phyloP scores from a whole-genome alignment of 2,329 filamentous ascomycete genomes.

The Rhytidhysteron rufulum region DNA sequence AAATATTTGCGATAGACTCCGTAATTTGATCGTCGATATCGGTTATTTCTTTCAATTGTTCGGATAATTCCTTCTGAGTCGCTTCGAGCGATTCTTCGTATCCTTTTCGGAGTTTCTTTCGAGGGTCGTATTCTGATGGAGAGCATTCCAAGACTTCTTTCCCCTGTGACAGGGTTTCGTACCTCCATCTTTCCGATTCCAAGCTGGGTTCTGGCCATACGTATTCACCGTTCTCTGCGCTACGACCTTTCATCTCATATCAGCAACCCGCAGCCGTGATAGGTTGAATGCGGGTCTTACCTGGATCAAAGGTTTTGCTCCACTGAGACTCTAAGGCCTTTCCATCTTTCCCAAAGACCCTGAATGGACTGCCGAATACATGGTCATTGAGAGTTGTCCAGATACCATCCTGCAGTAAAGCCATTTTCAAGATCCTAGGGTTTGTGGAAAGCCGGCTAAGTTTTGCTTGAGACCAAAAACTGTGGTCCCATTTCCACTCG shows the following conservation, averaged over 20 bases:
- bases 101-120: background rate
- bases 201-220: constrained; percentile 1
- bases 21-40: background rate
- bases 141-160: background rate
- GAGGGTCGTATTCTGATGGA: constrained; percentile 1
- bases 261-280: too few species aligned
- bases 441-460: background rate
- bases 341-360: background rate
- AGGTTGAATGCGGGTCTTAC: background rate
- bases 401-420: constrained; percentile 1
- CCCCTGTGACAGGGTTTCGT: background rate
- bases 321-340: background rate
- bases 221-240: background rate
- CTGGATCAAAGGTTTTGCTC: background rate
- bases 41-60: background rate
- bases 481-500: background rate
- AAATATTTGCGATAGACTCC: background rate
- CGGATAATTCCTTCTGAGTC: background rate
- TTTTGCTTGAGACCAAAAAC: background rate
- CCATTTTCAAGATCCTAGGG: background rate
- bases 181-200: constrained; percentile 2
- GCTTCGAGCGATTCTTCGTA: background rate
- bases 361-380: constrained; percentile 2
- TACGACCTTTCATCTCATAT: too few species aligned
- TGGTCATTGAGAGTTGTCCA: constrained; percentile 1